Base-by-base conservation (phyloP, 106 monocot genomes). In the Acorus calamus region DNA sequence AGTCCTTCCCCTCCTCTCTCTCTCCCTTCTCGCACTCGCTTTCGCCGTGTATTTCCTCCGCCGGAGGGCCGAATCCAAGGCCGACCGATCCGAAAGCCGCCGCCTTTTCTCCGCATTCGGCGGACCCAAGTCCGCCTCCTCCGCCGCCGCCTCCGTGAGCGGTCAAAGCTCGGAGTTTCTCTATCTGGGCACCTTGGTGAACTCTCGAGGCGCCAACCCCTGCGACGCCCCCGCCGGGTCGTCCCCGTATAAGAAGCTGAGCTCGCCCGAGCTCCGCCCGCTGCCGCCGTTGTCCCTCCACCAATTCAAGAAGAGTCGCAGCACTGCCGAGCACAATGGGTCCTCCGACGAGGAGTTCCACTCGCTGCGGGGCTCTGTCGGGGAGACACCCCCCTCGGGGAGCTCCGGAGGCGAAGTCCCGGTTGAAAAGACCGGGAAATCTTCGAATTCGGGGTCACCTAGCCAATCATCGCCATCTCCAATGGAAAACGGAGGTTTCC, bases 111-210 rank as follows among this genome's bases (percentile, higher is more conserved):
- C 12, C 6, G n/a, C 14, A 0, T 0, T 13, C 11, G 64, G 56
- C 50, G 11, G 3, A 63, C 57, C 69, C 64, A 8, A 58, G 13
- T 63, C 77, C 55, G 14, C 54, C 11, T 44, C 63, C 61, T 57
- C 72, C 63, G 52, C 65, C 61, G 5, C 66, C 50, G 7, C 49
- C 62, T 0, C 57, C 61, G 43, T 51, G 28, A 28, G 28, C 28
- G 28, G 28, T 28, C 28, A 28, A 28, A 49, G 64, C 52, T 64
- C 78, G 2, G 84, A 81, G 48, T 86, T 79, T 60, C 76, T 86
- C 5, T 89, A 86, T 80, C 44, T 83, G n/a, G 85, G 88, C 9
- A 83, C 89, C 7, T 47, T 82, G 11, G 80, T 78, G 4, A 67
- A 54, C 64, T 71, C 75, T 60, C 68, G 64, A 14, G 42, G 58